Base-by-base conservation (phyloP, 1,139 yeast species). In the Debaryomycetaceae sp. region DNA sequence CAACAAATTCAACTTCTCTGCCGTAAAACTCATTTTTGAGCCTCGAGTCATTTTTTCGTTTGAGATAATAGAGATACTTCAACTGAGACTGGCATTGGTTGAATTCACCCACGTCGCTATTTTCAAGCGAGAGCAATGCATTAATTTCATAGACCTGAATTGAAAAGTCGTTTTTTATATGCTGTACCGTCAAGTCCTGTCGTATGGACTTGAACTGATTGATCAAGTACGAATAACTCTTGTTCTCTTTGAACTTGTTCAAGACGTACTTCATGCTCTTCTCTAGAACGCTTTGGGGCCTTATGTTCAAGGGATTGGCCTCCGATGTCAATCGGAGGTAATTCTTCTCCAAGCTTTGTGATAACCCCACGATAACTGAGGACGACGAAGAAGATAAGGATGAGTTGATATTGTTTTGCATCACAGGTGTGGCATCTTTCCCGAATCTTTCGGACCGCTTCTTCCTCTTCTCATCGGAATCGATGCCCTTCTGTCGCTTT, bases 141-240 rank as follows among this genome's bases (percentile, higher is more conserved):
- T 93, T 96, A 3, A 82, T 76, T 62, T 89, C 96, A 62, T 93
- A 93, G 0, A 90, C 96, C 44, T 68, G 60, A 8, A 89, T 80
- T 0, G 97, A 80, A 58, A 93, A 87, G 40, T 80, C 85, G 57
- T 83, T 82, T 56, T 84, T 85, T 40, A 93, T 84, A 60, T 87
- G 88, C 64, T 93, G 99, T 6, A 93, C 98, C 5, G 96, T 87
- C 52, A 93, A 68, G 66, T 93, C 99, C 63, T 93, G 99, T 54
- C 99, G 74, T 49, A 93, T 75, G 0, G 97, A 87, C 63, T 91
- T 91, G 60, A 91, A 80, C 63, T 93, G 99, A 62, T 88, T 95
- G 58, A 93, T 86, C 6, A 88, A 66, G 61, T 91, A 93, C 24
- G 84, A 75, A 60, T 93, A 93, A 46, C 75, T 73, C 5, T 70